Evolutionary conservation across 2,329 filamentous ascomycete genomes (phyloP), one percentile per base, ranked within the genome.

Genomic region (Ceratocystis colombiana): DNA sequence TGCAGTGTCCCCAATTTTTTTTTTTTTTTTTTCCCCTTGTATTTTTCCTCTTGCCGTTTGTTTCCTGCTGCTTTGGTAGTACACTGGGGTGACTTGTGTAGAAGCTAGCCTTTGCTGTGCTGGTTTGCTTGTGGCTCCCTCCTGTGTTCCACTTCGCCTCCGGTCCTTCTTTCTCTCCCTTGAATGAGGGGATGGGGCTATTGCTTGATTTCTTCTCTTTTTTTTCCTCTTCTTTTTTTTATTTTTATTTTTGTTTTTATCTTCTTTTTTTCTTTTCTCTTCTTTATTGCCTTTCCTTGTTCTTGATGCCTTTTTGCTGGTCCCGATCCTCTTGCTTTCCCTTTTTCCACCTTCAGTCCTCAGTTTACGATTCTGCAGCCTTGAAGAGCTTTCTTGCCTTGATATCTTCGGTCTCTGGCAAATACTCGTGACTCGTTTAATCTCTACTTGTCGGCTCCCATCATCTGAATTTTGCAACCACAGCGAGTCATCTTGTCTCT

Each of bases 161-260:
- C 15, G 45, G 66, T 67, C 67, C 67, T 62, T 62, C 62, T 69
- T 66, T 61, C 57, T 64, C 64, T 70, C 61, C 53, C 66, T 50
- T 22, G 45, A 48, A 48, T 48, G 45, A 48, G 45, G 45, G 45
- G 45, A 48, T 48, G 45, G 17, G 48, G 48, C 20, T 50, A 50
- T 50, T 68, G 63, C 25, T 44, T 64, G n/a, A 59, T 64, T 30
- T 64, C 8, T 15, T 61, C 1, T 28, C 8, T 55, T 44, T 64
- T 33, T 45, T 12, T 33, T 64, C 25, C 20, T 17, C 10, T 33
- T 64, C n/a, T 22, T 64, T 28, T 28, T 64, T 45, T n/a, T 15
- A 41, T 41, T 50, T 45, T 48, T 48, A n/a, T 41, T 46, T 33
- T 63, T 20, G 20, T 12, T 48, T n/a, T 48, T 50, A 33, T 33